Conservation (phyloP, 371 early-diverging fungal species). For the Circinella umbellata region DNA sequence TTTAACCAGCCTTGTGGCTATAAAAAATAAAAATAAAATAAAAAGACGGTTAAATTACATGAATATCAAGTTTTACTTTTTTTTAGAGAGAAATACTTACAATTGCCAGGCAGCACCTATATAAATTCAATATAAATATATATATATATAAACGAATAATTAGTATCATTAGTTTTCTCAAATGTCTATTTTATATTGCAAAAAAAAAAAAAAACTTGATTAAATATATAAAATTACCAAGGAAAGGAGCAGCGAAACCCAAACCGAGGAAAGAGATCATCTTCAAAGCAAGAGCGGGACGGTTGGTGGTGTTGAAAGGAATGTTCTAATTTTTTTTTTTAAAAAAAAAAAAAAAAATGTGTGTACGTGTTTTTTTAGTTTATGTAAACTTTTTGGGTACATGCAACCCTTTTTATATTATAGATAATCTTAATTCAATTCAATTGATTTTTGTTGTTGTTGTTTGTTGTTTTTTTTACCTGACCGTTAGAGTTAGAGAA, state of each 20-base stretch:
- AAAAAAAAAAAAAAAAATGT: not conserved
- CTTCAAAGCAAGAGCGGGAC: conserved; percentile 59
- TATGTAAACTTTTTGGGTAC: no score
- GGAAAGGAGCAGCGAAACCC: conserved; percentile 65
- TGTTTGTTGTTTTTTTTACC: conserved; percentile 35
- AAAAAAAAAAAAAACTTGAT: not conserved
- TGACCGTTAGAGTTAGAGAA: conserved; percentile 52
- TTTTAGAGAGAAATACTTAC: conserved; percentile 15
- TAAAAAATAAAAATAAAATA: not conserved
- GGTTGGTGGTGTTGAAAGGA: conserved; percentile 70
- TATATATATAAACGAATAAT: no score
- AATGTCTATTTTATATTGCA: no score
- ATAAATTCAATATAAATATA: no score
- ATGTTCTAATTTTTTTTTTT: conserved; percentile 55
- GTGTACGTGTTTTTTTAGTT: no score
- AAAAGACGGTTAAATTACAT: no score
- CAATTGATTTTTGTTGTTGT: not conserved
- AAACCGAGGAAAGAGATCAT: conserved; percentile 57
- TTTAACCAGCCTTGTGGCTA: conserved; percentile 25
- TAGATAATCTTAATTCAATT: no score
- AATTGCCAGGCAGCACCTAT: conserved; percentile 28
- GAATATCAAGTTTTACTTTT: no score
- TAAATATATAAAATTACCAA: conserved; percentile 34
- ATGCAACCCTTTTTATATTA: no score
- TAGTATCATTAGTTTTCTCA: no score